Percentiles rank a stretch among this genome's conserved stretches.
phyloP scores from a whole-genome alignment of 331 rosid species.

The Spiraea crenata region DNA sequence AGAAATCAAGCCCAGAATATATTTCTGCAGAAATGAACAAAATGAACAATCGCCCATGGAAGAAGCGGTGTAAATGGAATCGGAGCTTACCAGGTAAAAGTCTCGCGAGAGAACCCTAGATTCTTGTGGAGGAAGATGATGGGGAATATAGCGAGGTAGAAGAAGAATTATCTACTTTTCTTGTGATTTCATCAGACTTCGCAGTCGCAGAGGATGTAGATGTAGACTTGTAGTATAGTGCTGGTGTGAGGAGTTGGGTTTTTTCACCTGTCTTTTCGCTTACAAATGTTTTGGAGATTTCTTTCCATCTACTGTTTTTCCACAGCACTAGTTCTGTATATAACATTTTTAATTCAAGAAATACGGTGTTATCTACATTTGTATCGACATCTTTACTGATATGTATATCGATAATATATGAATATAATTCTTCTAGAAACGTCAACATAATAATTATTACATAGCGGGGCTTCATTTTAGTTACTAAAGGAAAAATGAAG shows the following conservation, averaged over 20 bases:
- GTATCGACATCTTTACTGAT: too few relatives aligned
- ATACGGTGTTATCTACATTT: too few relatives aligned
- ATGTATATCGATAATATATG: too few relatives aligned
- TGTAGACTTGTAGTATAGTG: neutral
- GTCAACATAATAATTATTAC: too few relatives aligned
- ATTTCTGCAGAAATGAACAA: neutral
- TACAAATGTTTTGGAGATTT: neutral
- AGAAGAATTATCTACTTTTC: constrained; percentile 26
- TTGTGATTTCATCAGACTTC: neutral
- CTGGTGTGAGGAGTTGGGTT: constrained; percentile 12
- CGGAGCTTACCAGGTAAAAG: constrained; percentile 37
- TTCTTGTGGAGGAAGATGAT: constrained; percentile 22
- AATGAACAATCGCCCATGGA: constrained; percentile 8
- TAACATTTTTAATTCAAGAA: too few relatives aligned
- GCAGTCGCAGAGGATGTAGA: constrained; percentile 4
- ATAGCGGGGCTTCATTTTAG: too few relatives aligned
- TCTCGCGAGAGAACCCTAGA: constrained; percentile 39
- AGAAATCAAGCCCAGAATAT: neutral
- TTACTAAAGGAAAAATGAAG: too few relatives aligned
- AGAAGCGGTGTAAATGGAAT: constrained; percentile 18
- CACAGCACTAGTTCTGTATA: too few relatives aligned
- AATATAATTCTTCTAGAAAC: too few relatives aligned
- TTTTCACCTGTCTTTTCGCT: constrained; percentile 29
- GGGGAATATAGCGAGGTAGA: constrained; percentile 21
- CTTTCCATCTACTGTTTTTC: neutral